A percentile compares a stretch with the other conserved stretches of the same genome.
Evolutionary conservation across 2,329 filamentous ascomycete genomes (phyloP).

Genomic region (Fusarium sp.): DNA sequence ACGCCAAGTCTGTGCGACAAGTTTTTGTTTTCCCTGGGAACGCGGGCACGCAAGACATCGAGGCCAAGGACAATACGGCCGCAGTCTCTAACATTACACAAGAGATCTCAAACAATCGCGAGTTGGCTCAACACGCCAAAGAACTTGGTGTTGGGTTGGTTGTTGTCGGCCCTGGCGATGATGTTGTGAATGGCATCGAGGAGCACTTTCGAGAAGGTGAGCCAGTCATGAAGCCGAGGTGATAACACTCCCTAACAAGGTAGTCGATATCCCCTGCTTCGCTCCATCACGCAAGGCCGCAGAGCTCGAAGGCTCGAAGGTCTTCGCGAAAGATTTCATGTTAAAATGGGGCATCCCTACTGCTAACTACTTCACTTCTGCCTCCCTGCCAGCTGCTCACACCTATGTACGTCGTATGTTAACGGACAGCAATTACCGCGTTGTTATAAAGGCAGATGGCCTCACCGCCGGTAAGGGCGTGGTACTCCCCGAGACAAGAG

Average conservation of each 20-base stretch:
- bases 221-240: neutral
- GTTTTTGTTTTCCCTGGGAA: conserved; percentile 72
- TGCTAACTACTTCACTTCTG: conserved; percentile 78
- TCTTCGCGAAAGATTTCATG: conserved; percentile 87
- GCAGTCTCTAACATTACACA: too few relatives aligned
- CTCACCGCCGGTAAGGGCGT: conserved; percentile 81
- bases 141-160: conserved; percentile 74
- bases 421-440: conserved; percentile 57
- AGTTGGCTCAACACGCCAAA: conserved; percentile 67
- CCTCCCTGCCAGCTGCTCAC: conserved; percentile 68
- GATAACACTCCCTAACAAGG: too few relatives aligned
- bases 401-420: conserved; percentile 70
- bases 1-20: conserved; percentile 72
- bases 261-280: conserved; percentile 72
- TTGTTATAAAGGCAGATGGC: conserved; percentile 82
- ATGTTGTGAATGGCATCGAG: conserved; percentile 80
- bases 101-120: too few relatives aligned
- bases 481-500: conserved; percentile 55
- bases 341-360: conserved; percentile 78
- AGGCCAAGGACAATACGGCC: too few relatives aligned
- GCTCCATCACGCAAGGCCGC: conserved; percentile 78
- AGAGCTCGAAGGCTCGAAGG: conserved; percentile 81
- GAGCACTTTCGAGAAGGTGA: conserved; percentile 66
- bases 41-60: conserved; percentile 67
- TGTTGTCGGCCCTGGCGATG: conserved; percentile 80